phyloP scores from a whole-genome alignment of 2,329 filamentous ascomycete species.

The Beauveria australis region DNA sequence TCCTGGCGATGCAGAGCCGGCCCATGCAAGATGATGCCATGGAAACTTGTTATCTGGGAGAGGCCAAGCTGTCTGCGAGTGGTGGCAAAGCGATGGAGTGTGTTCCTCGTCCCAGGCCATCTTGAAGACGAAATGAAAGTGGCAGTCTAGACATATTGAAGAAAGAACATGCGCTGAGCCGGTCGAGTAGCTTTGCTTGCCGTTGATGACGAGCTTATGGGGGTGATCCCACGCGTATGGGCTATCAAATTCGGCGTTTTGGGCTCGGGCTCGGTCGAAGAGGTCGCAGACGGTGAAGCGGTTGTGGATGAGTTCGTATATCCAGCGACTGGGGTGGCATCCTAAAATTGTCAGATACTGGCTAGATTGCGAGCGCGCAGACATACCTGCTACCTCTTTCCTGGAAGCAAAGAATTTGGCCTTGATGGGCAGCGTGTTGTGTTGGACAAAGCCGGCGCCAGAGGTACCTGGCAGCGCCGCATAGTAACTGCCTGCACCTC shows the following conservation, averaged over 20 bases:
- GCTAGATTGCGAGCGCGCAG: not conserved
- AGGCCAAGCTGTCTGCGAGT: constrained; percentile 26
- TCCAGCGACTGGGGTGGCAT: constrained; percentile 31
- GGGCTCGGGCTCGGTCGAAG: constrained; percentile 26
- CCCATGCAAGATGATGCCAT: constrained; percentile 32
- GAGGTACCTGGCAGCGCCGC: constrained; percentile 25
- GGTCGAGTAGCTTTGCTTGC: constrained; percentile 29
- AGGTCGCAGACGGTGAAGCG: constrained; percentile 28
- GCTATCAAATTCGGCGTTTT: constrained; percentile 21
- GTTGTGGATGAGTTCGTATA: constrained; percentile 32
- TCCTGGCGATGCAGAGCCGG: constrained; percentile 21
- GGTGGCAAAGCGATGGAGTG: constrained; percentile 22
- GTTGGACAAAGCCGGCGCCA: constrained; percentile 20
- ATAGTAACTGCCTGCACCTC: constrained; percentile 22
- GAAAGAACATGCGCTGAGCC: constrained; percentile 23
- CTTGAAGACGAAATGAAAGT: constrained; percentile 34
- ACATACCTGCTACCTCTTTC: constrained; percentile 21
- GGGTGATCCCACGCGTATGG: constrained; percentile 27
- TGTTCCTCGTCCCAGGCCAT: constrained; percentile 25
- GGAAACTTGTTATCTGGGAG: constrained; percentile 26
- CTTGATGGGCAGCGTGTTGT: constrained; percentile 27
- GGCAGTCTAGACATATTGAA: constrained; percentile 31
- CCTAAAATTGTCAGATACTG: constrained; percentile 14
- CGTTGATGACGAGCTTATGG: constrained; percentile 30
- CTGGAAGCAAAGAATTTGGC: constrained; percentile 17